Evolutionary conservation across 192 early-diverging fungal species (phyloP).

Genomic region (Phlyctochytrium arcticum): DNA sequence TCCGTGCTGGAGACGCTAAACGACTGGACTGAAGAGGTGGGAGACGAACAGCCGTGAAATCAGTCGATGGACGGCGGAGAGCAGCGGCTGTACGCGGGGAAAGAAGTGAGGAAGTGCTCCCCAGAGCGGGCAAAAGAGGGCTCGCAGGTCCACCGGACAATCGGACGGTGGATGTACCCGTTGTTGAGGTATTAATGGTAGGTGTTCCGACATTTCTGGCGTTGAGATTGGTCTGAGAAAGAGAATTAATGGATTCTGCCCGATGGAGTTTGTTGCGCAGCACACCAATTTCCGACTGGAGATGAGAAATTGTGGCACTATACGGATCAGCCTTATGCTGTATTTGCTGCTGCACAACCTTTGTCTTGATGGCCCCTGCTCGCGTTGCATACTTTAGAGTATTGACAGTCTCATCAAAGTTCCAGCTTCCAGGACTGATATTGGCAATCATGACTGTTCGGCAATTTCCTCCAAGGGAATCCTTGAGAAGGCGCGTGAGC

Average conservation of each 20-base stretch:
- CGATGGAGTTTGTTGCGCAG: constrained; percentile 14
- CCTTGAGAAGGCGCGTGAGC: constrained; percentile 51
- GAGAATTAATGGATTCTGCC: not conserved
- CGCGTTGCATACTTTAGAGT: constrained; percentile 86
- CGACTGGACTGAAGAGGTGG: too few species aligned
- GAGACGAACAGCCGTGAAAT: too few species aligned
- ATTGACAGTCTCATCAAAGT: constrained; percentile 81
- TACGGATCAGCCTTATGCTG: constrained; percentile 27
- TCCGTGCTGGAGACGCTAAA: too few species aligned
- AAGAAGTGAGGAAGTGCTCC: too few species aligned
- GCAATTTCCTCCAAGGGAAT: constrained; percentile 74
- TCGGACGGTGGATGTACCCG: too few species aligned
- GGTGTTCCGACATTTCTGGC: not conserved
- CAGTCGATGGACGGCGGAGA: too few species aligned
- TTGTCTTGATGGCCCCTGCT: constrained; percentile 62
- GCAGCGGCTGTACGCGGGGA: too few species aligned
- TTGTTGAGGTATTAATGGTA: too few species aligned
- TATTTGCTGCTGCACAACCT: constrained; percentile 39
- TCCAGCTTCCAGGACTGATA: constrained; percentile 72
- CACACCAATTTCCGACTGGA: constrained; percentile 17
- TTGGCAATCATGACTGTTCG: constrained; percentile 99
- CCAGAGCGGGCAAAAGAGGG: too few species aligned
- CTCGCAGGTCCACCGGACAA: too few species aligned
- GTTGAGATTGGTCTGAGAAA: not conserved
- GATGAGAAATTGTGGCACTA: constrained; percentile 19